Base-by-base conservation (phyloP, 768 basidiomycete species). In the Lactarius trivialis region DNA sequence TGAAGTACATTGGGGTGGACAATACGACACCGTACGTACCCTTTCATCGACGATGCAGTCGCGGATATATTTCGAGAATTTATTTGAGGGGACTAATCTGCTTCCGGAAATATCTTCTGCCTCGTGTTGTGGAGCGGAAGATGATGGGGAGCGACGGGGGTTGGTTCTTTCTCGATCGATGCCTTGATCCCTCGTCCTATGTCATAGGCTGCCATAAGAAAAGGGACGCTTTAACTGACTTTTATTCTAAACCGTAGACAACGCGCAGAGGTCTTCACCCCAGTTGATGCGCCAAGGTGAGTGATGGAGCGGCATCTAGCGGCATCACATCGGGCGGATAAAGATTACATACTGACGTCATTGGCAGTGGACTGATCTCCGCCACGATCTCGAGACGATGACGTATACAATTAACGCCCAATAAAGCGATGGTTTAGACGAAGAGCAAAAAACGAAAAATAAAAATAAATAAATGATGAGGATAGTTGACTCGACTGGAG, bases 261-360 rank as follows among this genome's bases (percentile, higher is more conserved):
- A 51, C 50, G 43, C 11, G 64, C 63, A 32, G 93, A 96, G 72
- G 94, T 97, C 28, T 96, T 95, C 74, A 78, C 84, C 64, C 92
- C 94, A 54, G 76, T 92, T 62, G 81, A 87, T 37, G 89, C 90
- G n/a, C 93, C 93, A 24, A 91, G 89, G 90, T 89, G 67, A 68
- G 82, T 71, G n/a, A 24, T 32, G 19, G 3, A 41, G 58, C 7
- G 33, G 28, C 7, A 12, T 5, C 3, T 14, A 24, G 24, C 37
- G 37, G 28, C 48, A 32, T 56, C 30, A 51, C 28, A 49, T 48
- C 60, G 41, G 49, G 6, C 24, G 19, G 11, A 19, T 12, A 30
- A 41, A 50, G 45, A 48, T 48, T 48, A 48, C 45, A 21, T 28
- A 41, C 50, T 67, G 66, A 67, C 66, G 66, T 67, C 66, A 67